phyloP scores from a whole-genome alignment of 495 filamentous ascomycete genomes.

The Cudoniella acicularis region DNA sequence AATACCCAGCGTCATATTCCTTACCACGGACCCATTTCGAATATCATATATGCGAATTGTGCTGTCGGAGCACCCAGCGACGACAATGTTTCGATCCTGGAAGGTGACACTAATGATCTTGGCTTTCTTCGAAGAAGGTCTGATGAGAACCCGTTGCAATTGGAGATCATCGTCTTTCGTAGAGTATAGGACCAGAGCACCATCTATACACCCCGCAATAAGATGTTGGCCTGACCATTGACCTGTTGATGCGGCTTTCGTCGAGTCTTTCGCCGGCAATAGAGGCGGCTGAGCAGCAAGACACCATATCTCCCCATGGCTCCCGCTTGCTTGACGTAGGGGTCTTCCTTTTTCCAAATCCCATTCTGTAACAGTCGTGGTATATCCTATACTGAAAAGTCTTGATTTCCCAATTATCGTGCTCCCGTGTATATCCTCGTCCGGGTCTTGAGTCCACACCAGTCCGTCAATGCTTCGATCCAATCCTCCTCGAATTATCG shows the following conservation, averaged over 20 bases:
- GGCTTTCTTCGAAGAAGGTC: conserved; percentile 73
- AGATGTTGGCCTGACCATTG: conserved; percentile 60
- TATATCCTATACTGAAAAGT: conserved; percentile 96
- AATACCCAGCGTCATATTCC: conserved; percentile 80
- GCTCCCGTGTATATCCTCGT: conserved; percentile 59
- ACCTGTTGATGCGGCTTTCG: conserved; percentile 15
- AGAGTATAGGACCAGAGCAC: conserved; percentile 78
- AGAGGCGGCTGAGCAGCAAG: conserved; percentile 78
- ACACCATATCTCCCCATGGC: conserved; percentile 96
- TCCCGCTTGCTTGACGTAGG: conserved; percentile 78
- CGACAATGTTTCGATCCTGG: conserved; percentile 74
- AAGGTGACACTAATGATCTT: conserved; percentile 87
- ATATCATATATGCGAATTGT: conserved; percentile 88
- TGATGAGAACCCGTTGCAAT: conserved; percentile 64
- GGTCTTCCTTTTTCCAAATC: conserved; percentile 74
- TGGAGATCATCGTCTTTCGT: conserved; percentile 76
- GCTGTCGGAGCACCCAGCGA: conserved; percentile 90
- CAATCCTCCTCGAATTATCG: conserved; percentile 75
- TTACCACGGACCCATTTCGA: conserved; percentile 65
- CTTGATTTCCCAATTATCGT: conserved; percentile 69
- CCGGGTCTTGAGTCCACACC: conserved; percentile 85
- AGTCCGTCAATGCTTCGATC: conserved; percentile 87
- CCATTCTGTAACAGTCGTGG: conserved; percentile 90
- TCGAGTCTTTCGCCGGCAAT: conserved; percentile 33
- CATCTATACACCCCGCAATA: conserved; percentile 88